Evolutionary conservation across 352 stramenopile genomes (phyloP), one percentile per base, ranked within the genome.

Genomic region (Phytophthora tubulina): DNA sequence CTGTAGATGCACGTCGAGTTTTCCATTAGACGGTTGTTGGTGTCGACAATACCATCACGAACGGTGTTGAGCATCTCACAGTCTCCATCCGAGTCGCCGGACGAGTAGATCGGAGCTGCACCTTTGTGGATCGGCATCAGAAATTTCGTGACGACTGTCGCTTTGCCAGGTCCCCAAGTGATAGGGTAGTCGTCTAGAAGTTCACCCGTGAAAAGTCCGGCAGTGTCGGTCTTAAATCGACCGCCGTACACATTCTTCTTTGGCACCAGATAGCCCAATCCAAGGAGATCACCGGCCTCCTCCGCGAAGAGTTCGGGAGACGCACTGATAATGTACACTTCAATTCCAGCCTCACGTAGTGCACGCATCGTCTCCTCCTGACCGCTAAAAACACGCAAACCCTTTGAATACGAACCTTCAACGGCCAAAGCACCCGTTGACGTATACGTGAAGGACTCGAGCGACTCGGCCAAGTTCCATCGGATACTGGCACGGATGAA

Each of bases 161-260:
- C 81, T 63, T 89, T 89, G 36, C 81, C 81, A 3, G 81, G 78
- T 0, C 79, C 81, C 79, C 79, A 89, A 57, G 79, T 85, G 68
- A 82, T 89, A 36, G 81, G 79, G 67, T 89, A 86, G 49, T 79
- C 42, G 33, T 72, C 62, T 14, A 76, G 36, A 21, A 80, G 51
- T 32, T 78, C 46, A 15, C 79, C 79, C 10, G 79, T 81, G 56
- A 89, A 86, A 32, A 69, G 72, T 42, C 67, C 56, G 33, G 66
- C 60, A 31, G 45, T 38, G 10, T 76, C 48, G 17, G 69, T 80
- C 55, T 61, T 75, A 67, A 86, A 89, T 53, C 81, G 81, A 48
- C 84, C 76, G 36, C 59, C 81, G 30, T 70, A 89, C 17, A 86
- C 66, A 61, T 89, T 86, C 14, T 15, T 33, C n/a, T 56, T 65